Evolutionary conservation across 306 rosid species (phyloP).

Genomic region (Rosa persica): DNA sequence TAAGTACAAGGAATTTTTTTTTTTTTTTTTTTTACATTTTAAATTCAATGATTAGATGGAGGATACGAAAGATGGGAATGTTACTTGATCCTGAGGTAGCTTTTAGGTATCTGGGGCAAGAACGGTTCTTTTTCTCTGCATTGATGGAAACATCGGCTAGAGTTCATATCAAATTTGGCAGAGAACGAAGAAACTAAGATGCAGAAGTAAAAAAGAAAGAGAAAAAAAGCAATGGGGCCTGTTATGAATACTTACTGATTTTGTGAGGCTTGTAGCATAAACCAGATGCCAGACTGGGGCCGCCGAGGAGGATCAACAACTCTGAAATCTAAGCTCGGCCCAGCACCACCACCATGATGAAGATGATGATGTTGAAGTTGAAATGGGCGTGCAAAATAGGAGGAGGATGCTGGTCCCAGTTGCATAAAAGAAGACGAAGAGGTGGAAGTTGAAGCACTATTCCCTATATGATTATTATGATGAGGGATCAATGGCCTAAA

Average conservation of each 20-base stretch:
- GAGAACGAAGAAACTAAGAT: not conserved
- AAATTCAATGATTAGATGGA: no score
- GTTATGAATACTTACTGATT: slow-evolving; percentile 62
- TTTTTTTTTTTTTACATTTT: not conserved
- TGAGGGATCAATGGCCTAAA: slow-evolving; percentile 44
- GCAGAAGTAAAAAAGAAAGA: not conserved
- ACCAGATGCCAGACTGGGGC: slow-evolving; percentile 96
- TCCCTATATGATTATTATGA: slow-evolving; percentile 30
- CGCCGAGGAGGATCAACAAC: slow-evolving; percentile 84
- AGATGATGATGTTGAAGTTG: slow-evolving; percentile 33
- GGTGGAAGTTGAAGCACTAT: slow-evolving; percentile 36
- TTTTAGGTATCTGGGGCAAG: slow-evolving; percentile 90
- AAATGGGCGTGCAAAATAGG: slow-evolving; percentile 48
- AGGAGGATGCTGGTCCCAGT: slow-evolving; percentile 27
- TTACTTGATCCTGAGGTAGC: slow-evolving; percentile 92
- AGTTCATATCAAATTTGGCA: not conserved
- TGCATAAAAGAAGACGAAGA: slow-evolving; percentile 47
- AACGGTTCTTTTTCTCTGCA: slow-evolving; percentile 80
- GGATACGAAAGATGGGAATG: not conserved
- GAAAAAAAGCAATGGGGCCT: not conserved
- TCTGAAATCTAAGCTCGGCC: slow-evolving; percentile 60
- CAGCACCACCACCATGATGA: slow-evolving; percentile 36
- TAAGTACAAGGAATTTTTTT: not conserved
- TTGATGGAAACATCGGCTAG: slow-evolving; percentile 23
- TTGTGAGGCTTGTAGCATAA: slow-evolving; percentile 83